Conservation (phyloP, 495 filamentous ascomycete genomes). For the Evernia prunastri region DNA sequence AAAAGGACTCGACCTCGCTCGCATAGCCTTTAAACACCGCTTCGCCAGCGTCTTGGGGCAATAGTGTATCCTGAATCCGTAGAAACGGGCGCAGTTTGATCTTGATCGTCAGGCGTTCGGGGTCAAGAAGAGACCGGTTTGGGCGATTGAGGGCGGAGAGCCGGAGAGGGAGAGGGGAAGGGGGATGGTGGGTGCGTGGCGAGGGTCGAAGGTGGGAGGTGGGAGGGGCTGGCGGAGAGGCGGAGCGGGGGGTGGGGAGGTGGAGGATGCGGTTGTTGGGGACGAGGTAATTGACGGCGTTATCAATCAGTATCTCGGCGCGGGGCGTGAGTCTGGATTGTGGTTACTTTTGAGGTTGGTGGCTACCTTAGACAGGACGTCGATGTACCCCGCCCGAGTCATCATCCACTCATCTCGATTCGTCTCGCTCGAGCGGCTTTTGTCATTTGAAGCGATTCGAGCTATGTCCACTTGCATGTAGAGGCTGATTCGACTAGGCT, state of each 20-base stretch:
- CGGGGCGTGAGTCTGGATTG: too few relatives aligned
- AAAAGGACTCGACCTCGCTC: conserved; percentile 43
- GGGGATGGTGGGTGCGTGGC: conserved; percentile 56
- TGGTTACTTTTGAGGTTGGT: too few relatives aligned
- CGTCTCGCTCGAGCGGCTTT: conserved; percentile 27
- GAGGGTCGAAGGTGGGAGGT: conserved; percentile 41
- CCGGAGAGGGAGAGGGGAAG: conserved; percentile 69
- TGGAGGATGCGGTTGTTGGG: conserved; percentile 42
- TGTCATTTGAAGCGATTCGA: conserved; percentile 45
- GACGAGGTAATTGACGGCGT: conserved; percentile 55
- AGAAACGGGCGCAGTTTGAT: too few relatives aligned
- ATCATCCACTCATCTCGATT: too few relatives aligned
- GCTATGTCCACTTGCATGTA: not conserved
- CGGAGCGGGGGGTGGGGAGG: conserved; percentile 51
- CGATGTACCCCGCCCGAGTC: too few relatives aligned
- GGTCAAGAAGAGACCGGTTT: conserved; percentile 28
- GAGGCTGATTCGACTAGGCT: not conserved
- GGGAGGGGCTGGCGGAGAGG: too few relatives aligned
- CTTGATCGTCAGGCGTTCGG: too few relatives aligned
- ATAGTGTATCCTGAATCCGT: conserved; percentile 49
- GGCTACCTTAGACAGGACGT: too few relatives aligned
- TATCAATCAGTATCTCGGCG: too few relatives aligned
- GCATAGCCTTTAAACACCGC: conserved; percentile 44
- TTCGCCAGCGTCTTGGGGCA: conserved; percentile 45
- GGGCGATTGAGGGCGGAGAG: conserved; percentile 45